A percentile compares a stretch with the other conserved stretches of the same genome.
Conservation (phyloP, 176 grass and related monocot genomes). For the Miscanthus lutarioriparius region DNA sequence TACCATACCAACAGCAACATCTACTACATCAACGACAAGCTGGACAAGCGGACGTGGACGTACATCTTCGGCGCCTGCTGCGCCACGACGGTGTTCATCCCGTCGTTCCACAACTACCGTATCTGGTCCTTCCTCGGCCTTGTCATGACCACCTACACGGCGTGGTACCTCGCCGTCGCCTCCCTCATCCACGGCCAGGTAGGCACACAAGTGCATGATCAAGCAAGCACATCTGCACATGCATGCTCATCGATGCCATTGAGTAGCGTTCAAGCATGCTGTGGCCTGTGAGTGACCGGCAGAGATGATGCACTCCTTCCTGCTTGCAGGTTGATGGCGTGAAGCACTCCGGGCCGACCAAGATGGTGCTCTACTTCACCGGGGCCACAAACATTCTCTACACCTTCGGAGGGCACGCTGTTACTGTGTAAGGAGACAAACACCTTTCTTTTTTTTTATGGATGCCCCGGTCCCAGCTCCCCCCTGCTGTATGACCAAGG, state of each 20-base stretch:
- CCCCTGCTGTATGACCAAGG: neutral
- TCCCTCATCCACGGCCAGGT: conserved; percentile 94
- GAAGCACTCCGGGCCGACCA: conserved; percentile 88
- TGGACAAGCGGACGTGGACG: conserved; percentile 98
- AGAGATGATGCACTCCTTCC: too few relatives aligned
- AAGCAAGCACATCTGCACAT: neutral
- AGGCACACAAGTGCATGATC: too few relatives aligned
- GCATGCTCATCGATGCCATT: neutral
- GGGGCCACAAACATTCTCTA: conserved; percentile 99
- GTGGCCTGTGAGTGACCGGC: neutral
- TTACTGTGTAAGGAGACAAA: conserved; percentile 94
- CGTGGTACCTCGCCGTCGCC: conserved; percentile 95
- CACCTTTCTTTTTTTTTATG: neutral
- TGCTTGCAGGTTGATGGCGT: conserved; percentile 82
- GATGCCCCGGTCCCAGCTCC: neutral
- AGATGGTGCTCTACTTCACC: conserved; percentile 97
- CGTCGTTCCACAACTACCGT: conserved; percentile 99
- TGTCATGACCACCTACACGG: conserved; percentile 97
- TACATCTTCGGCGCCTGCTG: conserved; percentile 99
- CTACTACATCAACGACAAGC: conserved; percentile 99
- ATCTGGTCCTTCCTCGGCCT: conserved; percentile 98
- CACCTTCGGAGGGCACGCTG: conserved; percentile 97
- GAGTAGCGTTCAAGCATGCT: neutral
- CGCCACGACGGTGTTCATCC: conserved; percentile 99
- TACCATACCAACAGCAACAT: conserved; percentile 63